Base-by-base conservation (phyloP, 208 protist genomes). In the Trypanosoma scelopori region DNA sequence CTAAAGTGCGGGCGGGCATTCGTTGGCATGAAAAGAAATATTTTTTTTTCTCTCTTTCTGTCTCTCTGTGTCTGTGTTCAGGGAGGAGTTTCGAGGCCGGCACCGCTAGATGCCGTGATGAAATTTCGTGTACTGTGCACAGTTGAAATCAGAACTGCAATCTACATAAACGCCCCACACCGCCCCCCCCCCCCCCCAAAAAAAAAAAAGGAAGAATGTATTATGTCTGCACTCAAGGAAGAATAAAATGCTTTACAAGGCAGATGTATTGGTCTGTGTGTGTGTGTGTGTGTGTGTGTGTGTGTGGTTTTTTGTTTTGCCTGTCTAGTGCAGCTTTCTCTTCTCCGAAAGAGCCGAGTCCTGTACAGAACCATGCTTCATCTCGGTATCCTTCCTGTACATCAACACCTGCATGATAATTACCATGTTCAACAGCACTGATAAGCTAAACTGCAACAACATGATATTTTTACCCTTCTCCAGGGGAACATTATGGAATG, bases 391-490 rank as follows among this genome's bases (percentile, higher is more conserved):
- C 12, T 41, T 28, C 53, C 71, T 51, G 65, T 93, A 93, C 52
- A 73, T 76, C 0, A 93, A 58, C 49, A 93, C 87, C 60, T 95
- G 90, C 12, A 62, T 23, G 43, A 95, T 64, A 47, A 95, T 78
- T 43, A 89, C 66, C 2, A 67, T 41, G 66, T 93, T 93, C 43
- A 95, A 68, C 22, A 65, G 57, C 9, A 81, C 78, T 0, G 83
- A 79, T 16, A 92, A 63, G 16, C 65, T 58, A 53, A 86, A 93
- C 64, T 91, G 85, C 3, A 71, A 43, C 1, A 92, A 72, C 63
- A 95, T 71, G 11, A 91, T 71, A n/a, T 59, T 60, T 61, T 87
- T 90, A 2, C 85, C 87, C 63, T 91, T 88, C 61, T 90, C 84
- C 74, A 81, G 77, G 22, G 84, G 76, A 49, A 95, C 86, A 65